A percentile compares a stretch with the other conserved stretches of the same genome.
phyloP scores from a whole-genome alignment of 371 early-diverging fungal genomes.

The Mortierella sp. region DNA sequence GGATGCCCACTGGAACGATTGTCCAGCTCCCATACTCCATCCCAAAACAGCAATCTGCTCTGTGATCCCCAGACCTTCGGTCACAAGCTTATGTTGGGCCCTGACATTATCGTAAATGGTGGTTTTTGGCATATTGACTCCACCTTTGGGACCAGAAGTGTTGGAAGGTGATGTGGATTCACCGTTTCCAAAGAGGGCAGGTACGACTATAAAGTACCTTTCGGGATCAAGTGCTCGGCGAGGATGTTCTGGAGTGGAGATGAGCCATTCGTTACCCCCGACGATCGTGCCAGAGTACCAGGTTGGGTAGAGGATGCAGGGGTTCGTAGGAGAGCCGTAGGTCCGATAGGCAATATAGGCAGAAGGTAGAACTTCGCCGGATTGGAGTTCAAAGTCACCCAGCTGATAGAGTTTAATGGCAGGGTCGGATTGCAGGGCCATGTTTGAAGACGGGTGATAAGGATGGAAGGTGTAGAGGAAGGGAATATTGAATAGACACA shows the following conservation, averaged over 20 bases:
- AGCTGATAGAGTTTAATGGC: constrained; percentile 17
- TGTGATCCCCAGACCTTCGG: constrained; percentile 16
- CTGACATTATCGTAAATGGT: constrained; percentile 27
- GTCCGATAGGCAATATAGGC: constrained; percentile 17
- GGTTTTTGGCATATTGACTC: constrained; percentile 37
- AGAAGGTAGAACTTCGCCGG: constrained; percentile 15
- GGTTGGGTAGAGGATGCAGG: constrained; percentile 22
- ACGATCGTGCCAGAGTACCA: constrained; percentile 27
- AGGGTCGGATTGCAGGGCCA: background rate
- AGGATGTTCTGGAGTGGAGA: constrained; percentile 18
- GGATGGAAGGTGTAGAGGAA: background rate
- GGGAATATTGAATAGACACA: background rate
- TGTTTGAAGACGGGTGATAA: constrained; percentile 3
- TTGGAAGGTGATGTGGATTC: constrained; percentile 42
- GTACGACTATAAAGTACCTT: constrained; percentile 34
- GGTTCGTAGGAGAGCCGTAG: constrained; percentile 19
- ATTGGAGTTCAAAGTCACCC: constrained; percentile 18
- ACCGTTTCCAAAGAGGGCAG: constrained; percentile 33
- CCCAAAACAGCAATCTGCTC: constrained; percentile 26
- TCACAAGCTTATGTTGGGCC: constrained; percentile 29
- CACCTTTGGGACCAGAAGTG: constrained; percentile 22
- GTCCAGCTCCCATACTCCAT: constrained; percentile 35
- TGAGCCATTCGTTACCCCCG: constrained; percentile 24
- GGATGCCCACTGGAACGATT: constrained; percentile 32
- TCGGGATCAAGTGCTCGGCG: constrained; percentile 24